A percentile compares a stretch with the other conserved stretches of the same genome.
Evolutionary conservation across 306 rosid species (phyloP).

Genomic region (Quercus gilva): DNA sequence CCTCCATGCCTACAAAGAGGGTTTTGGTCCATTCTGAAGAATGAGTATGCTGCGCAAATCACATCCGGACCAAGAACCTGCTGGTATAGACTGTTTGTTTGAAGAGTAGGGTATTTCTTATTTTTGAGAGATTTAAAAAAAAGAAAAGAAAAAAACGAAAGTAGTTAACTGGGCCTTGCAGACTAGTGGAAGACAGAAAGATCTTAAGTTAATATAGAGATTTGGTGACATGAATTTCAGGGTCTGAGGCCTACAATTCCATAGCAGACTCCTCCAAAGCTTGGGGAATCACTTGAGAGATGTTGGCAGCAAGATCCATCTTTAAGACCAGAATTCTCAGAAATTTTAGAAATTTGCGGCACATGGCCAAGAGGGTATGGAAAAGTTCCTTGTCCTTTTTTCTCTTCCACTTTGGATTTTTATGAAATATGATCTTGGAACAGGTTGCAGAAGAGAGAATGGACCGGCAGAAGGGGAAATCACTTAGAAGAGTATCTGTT

Average conservation of each 20-base stretch:
- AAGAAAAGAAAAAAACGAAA: neutral
- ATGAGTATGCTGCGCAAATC: neutral
- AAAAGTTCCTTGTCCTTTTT: neutral
- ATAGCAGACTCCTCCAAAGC: conserved; percentile 47
- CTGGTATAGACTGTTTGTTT: neutral
- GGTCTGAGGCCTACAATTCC: conserved; percentile 75
- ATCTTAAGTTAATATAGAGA: neutral
- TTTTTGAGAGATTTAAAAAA: neutral
- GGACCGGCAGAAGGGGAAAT: conserved; percentile 30
- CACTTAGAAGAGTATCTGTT: conserved; percentile 18
- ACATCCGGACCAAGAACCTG: neutral
- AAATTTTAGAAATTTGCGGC: conserved; percentile 48
- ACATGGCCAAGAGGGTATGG: conserved; percentile 38
- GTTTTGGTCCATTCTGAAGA: neutral
- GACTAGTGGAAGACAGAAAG: neutral
- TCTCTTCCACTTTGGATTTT: neutral
- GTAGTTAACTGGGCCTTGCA: neutral
- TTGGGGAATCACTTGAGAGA: conserved; percentile 54
- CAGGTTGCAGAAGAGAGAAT: conserved; percentile 34
- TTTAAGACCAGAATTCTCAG: conserved; percentile 71
- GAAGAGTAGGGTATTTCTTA: neutral
- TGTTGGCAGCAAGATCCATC: conserved; percentile 78
- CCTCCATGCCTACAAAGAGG: neutral
- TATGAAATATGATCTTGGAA: neutral
- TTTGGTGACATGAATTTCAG: conserved; percentile 45